Evolutionary conservation across 1,284 basidiomycete species (phyloP).

Genomic region (Meripilus lineatus): DNA sequence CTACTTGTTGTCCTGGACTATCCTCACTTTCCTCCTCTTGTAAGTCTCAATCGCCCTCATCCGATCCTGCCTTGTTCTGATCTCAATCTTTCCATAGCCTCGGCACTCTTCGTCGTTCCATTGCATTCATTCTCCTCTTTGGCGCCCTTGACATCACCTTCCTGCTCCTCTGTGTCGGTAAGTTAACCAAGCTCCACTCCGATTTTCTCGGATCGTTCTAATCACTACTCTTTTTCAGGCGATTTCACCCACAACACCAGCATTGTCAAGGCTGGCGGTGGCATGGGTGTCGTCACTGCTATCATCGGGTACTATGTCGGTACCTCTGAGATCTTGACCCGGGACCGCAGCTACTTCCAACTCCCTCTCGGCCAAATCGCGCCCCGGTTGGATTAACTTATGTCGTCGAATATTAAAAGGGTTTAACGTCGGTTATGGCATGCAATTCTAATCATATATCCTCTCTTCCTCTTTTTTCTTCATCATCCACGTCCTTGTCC

Average conservation of each 20-base stretch:
- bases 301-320: constrained; percentile 67
- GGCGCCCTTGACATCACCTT: constrained; percentile 68
- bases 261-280: constrained; percentile 64
- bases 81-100: constrained; percentile 36
- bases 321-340: constrained; percentile 52
- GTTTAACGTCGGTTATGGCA: too few species aligned
- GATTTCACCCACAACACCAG: constrained; percentile 14
- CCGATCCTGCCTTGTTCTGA: not conserved
- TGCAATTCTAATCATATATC: too few species aligned
- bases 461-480: too few species aligned
- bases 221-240: constrained; percentile 10
- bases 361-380: constrained; percentile 56
- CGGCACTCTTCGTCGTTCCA: constrained; percentile 59
- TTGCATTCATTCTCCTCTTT: constrained; percentile 68
- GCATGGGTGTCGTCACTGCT: constrained; percentile 65
- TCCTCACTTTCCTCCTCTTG: not conserved
- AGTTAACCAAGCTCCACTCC: constrained; percentile 24
- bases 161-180: constrained; percentile 47
- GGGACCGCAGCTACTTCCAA: constrained; percentile 43
- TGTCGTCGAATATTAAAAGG: too few species aligned
- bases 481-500: too few species aligned
- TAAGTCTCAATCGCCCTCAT: not conserved
- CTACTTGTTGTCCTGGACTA: not conserved
- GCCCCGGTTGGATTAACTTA: too few species aligned
- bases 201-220: constrained; percentile 9